Percentiles rank a stretch among this genome's conserved stretches.
Conservation (phyloP, 345 rosid species). For the Camelina hispida region DNA sequence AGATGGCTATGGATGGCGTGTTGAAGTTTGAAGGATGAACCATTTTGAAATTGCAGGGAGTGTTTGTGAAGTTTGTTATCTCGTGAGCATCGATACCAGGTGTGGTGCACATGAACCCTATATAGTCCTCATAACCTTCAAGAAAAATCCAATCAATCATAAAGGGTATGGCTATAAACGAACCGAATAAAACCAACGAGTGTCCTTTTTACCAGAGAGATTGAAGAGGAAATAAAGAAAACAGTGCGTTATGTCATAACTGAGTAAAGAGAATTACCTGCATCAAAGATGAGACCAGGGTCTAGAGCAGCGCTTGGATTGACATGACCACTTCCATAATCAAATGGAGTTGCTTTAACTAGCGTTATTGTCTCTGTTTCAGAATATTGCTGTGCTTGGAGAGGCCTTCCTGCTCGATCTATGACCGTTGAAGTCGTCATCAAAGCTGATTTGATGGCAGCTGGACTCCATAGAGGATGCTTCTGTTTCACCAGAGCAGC, state of each 20-base stretch:
- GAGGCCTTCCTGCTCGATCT: slow-evolving; percentile 91
- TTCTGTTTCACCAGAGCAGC: slow-evolving; percentile 98
- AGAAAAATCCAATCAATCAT: not conserved
- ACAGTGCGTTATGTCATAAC: not conserved
- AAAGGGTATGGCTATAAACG: not conserved
- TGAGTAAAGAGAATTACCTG: slow-evolving; percentile 55
- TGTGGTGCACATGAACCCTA: slow-evolving; percentile 96
- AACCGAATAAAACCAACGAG: not conserved
- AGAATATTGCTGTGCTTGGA: slow-evolving; percentile 91
- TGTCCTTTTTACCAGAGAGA: no score
- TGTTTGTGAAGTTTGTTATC: slow-evolving; percentile 75
- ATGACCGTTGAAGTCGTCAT: slow-evolving; percentile 87
- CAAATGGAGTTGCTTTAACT: slow-evolving; percentile 88
- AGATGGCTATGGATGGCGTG: slow-evolving; percentile 81
- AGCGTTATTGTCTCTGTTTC: slow-evolving; percentile 80
- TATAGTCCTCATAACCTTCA: slow-evolving; percentile 82
- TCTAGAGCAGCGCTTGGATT: slow-evolving; percentile 94
- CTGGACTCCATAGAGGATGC: slow-evolving; percentile 97
- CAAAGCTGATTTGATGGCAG: slow-evolving; percentile 94
- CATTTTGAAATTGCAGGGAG: slow-evolving; percentile 78
- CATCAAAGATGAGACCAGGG: slow-evolving; percentile 94
- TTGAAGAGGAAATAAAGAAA: not conserved
- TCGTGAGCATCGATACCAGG: slow-evolving; percentile 80
- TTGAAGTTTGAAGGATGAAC: slow-evolving; percentile 87
- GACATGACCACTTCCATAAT: slow-evolving; percentile 97